Percentiles rank a stretch among this genome's conserved stretches.
phyloP scores from a whole-genome alignment of 108 stramenopile genomes.

The Nannochloropsis salina region DNA sequence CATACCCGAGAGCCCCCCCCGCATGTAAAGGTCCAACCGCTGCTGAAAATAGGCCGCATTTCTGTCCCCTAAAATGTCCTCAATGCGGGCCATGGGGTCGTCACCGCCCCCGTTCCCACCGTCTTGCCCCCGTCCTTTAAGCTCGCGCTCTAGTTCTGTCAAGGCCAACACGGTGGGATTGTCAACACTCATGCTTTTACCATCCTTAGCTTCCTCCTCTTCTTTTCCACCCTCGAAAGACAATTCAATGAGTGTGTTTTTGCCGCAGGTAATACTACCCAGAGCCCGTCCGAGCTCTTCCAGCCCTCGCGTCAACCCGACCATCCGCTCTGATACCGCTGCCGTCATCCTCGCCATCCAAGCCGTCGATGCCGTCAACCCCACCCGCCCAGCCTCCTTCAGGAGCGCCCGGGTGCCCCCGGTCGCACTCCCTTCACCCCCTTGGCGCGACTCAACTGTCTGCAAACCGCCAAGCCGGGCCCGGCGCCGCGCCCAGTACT shows the following conservation, averaged over 20 bases:
- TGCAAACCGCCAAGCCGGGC: background rate
- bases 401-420: background rate
- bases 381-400: background rate
- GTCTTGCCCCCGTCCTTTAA: background rate
- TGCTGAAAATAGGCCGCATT: slow-evolving; percentile 20
- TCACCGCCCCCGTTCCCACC: background rate
- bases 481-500: slow-evolving; percentile 14
- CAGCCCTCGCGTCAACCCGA: background rate
- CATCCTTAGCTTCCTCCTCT: background rate
- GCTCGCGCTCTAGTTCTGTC: background rate
- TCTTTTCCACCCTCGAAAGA: slow-evolving; percentile 16
- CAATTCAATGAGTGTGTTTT: background rate
- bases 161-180: background rate
- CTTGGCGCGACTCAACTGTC: background rate
- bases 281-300: background rate
- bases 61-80: background rate
- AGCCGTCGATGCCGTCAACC: background rate
- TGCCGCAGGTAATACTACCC: background rate
- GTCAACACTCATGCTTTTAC: background rate
- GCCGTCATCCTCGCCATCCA: background rate
- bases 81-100: slow-evolving; percentile 4
- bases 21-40: background rate
- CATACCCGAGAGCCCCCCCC: background rate
- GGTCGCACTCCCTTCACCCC: background rate
- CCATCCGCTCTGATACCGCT: background rate